These are phyloP conservation scores for Suhomyces kunorum DNA, from an alignment of 1,139 yeast species.

Conservation along the genomic window DNA sequence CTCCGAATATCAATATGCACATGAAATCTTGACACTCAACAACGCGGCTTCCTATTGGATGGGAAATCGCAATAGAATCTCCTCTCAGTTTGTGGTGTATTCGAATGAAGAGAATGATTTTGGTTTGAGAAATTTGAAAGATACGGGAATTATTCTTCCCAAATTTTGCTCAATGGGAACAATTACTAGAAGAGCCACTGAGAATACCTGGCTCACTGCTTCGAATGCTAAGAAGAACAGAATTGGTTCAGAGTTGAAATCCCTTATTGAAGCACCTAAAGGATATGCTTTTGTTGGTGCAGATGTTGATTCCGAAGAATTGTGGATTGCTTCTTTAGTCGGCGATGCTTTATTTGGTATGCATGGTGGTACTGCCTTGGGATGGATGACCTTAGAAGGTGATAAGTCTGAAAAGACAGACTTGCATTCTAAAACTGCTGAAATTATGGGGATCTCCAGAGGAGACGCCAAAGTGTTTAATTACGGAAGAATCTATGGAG, in stretches of 20 bases:
- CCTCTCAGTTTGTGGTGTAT: conserved; percentile 81
- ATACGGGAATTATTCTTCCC: conserved; percentile 79
- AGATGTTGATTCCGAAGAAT: conserved; percentile 96
- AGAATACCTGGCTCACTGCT: conserved; percentile 96
- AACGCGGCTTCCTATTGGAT: conserved; percentile 91
- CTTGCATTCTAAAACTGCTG: conserved; percentile 91
- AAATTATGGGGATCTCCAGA: conserved; percentile 83
- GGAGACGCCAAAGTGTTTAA: conserved; percentile 94
- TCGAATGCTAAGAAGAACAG: conserved; percentile 85
- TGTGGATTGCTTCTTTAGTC: conserved; percentile 95
- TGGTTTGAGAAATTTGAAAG: conserved; percentile 28
- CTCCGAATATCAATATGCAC: conserved; percentile 73
- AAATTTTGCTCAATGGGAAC: conserved; percentile 92
- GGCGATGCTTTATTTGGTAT: conserved; percentile 88
- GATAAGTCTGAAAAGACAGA: conserved; percentile 89
- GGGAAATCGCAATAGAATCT: conserved; percentile 82
- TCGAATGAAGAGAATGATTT: conserved; percentile 31
- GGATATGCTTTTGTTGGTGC: conserved; percentile 97
- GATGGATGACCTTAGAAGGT: conserved; percentile 99
- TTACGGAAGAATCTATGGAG: conserved; percentile 97
- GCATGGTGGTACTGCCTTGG: conserved; percentile 96
- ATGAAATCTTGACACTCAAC: conserved; percentile 73
- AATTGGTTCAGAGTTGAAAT: conserved; percentile 90
- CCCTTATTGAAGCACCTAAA: conserved; percentile 81
- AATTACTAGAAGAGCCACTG: conserved; percentile 93